Evolutionary conservation across 768 basidiomycete genomes (phyloP).

Genomic region (Crepidotus variabilis): DNA sequence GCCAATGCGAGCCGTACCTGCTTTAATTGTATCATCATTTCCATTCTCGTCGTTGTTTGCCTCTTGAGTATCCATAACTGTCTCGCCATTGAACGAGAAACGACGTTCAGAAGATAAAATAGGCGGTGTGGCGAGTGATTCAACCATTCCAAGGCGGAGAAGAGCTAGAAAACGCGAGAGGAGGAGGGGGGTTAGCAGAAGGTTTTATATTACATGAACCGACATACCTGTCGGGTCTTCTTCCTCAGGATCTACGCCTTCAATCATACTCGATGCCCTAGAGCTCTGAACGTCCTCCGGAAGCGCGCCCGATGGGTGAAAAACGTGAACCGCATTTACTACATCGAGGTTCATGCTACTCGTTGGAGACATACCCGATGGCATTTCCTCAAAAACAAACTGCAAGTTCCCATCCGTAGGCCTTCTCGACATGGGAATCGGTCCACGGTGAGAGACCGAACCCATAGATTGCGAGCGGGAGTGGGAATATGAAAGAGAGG

Average conservation of each 20-base stretch:
- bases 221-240: slow-evolving; percentile 36
- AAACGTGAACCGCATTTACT: slow-evolving; percentile 25
- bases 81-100: slow-evolving; percentile 33
- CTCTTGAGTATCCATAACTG: slow-evolving; percentile 18
- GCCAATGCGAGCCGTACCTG: background rate
- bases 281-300: slow-evolving; percentile 50
- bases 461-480: slow-evolving; percentile 4
- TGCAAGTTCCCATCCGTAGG: slow-evolving; percentile 29
- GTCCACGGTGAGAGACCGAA: background rate
- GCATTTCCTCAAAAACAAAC: slow-evolving; percentile 35
- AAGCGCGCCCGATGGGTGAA: slow-evolving; percentile 37
- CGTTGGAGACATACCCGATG: slow-evolving; percentile 22
- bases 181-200: background rate
- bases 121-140: slow-evolving; percentile 47
- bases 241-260: slow-evolving; percentile 35
- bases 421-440: slow-evolving; percentile 11
- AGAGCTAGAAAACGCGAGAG: slow-evolving; percentile 31
- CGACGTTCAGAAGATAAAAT: slow-evolving; percentile 36
- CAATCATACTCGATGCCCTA: slow-evolving; percentile 31
- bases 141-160: slow-evolving; percentile 48
- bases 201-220: background rate
- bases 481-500: background rate
- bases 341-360: slow-evolving; percentile 13
- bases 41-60: slow-evolving; percentile 3
- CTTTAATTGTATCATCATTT: slow-evolving; percentile 4